Base-by-base conservation (phyloP, 805 yeast species). In the Komagataella phaffii region DNA sequence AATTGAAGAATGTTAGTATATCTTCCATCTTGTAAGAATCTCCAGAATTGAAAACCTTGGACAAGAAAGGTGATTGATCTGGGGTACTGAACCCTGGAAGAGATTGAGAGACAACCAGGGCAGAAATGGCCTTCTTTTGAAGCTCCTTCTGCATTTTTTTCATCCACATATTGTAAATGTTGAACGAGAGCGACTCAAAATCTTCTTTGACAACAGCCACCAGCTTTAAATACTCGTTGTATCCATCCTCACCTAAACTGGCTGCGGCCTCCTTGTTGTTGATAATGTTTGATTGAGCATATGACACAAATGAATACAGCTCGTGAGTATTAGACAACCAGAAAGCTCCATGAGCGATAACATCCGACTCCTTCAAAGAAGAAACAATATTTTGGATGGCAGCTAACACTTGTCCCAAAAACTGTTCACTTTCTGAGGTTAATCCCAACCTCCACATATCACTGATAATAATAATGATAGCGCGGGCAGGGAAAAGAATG, bases 361-460 rank as follows among this genome's bases (percentile, higher is more conserved):
- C 81, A 58, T 87, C 95, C 54, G 86, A 95, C 52, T 91, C 96
- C 58, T 83, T 84, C 62, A 85, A 74, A n/a, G 74, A 69, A 50
- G 85, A 76, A 17, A 91, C 96, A 55, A 86, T 82, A 50, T 79
- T 80, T 71, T 91, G 98, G 58, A 93, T 88, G 1, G 86, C 85
- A 24, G 87, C 79, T 64, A 91, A 75, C 2, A 89, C 95, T 64
- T 85, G 90, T 48, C 96, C 96, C 55, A 93, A 71, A 63, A 93
- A 86, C 52, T 81, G 82, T 71, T 93, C 98, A 63, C 91, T 82
- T 66, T 91, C 96, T 57, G 85, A 81, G 14, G 96, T 88, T 60
- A 89, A 77, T 2, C 98, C 98, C 49, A 91, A 74, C 68, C 98
- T 79, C 99, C 99, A 93, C 98, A 93, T 89, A 66, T 93, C 99